A percentile compares a stretch with the other conserved stretches of the same genome.
phyloP scores from a whole-genome alignment of 2,329 filamentous ascomycete species.

The Didymosphaeria variabile region DNA sequence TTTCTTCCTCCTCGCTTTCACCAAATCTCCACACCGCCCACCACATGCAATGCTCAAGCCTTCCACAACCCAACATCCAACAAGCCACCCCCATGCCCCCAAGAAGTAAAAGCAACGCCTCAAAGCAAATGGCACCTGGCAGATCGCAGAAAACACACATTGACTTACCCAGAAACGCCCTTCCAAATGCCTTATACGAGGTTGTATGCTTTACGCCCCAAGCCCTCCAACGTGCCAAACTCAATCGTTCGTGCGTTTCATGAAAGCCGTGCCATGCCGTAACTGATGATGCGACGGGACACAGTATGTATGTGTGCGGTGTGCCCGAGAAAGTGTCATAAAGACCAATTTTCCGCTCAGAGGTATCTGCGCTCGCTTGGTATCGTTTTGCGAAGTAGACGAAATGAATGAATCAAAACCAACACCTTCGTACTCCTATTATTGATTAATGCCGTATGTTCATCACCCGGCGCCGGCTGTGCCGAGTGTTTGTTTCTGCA shows the following conservation, averaged over 20 bases:
- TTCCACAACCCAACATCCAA: conserved; percentile 2
- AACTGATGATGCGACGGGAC: conserved; percentile 16
- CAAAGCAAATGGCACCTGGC: conserved; percentile 16
- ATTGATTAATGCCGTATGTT: conserved; percentile 15
- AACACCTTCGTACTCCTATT: conserved; percentile 38
- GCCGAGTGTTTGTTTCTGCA: conserved; percentile 47
- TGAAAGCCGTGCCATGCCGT: conserved; percentile 22
- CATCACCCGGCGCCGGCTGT: conserved; percentile 48
- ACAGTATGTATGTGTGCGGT: conserved; percentile 11
- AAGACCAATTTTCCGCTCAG: conserved; percentile 16
- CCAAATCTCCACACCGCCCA: neutral
- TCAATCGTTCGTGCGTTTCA: conserved; percentile 21
- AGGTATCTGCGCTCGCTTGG: conserved; percentile 25
- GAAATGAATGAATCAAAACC: conserved; percentile 23
- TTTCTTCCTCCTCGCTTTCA: neutral
- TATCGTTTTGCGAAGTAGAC: conserved; percentile 26
- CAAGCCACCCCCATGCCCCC: neutral
- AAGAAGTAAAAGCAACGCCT: conserved; percentile 13
- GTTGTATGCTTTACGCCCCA: conserved; percentile 13
- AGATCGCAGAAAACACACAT: conserved; percentile 24
- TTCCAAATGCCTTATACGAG: conserved; percentile 33
- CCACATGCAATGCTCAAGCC: conserved; percentile 9
- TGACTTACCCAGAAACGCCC: conserved; percentile 32
- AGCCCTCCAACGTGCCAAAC: conserved; percentile 14
- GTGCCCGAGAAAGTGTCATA: conserved; percentile 16